Evolutionary conservation across 495 filamentous ascomycete species (phyloP), one percentile per base, ranked within the genome.

Genomic region (Tetracladium setigerum): DNA sequence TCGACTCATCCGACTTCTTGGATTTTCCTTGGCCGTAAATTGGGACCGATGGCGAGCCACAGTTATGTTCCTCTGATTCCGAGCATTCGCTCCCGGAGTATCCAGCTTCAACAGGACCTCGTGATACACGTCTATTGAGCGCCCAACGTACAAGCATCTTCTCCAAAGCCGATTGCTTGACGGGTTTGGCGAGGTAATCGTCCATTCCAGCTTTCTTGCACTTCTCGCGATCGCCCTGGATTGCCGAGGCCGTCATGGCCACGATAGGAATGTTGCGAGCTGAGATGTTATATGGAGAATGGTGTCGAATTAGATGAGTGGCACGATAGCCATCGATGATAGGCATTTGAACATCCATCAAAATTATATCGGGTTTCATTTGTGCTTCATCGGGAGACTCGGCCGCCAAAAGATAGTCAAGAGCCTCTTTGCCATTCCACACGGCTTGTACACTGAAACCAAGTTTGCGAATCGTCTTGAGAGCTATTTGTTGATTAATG

Each of bases 311-410:
- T 27, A 78, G 70, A n/a, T 81, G 79, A 0, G 86, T 89, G 30
- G 85, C 83, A 27, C 73, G 68, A 54, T 90, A 91, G 1, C 87
- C 87, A 52, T 89, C 86, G 49, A 89, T 77, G 13, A 89, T 69
- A 4, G 86, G 83, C 84, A 92, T 89, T 61, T 89, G 84, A 0
- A 89, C 79, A 55, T 94, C 86, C 87, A 94, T 92, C 7, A 91
- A 71, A 38, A 91, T 86, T n/a, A 91, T 82, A 52, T 91, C 77
- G 1, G 84, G 79, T 42, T 67, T 74, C 8, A 67, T 62, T 32
- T 73, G 60, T 32, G 59, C 44, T 2, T 49, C 30, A 1, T 60
- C 60, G 11, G 70, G 65, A 3, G 55, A 38, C 27, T 61, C 49
- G 17, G 67, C 62, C 5, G 56, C 63, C 5, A 50, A 45, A 19